Conservation (phyloP, 2,329 filamentous ascomycete species). For the Neonectria punicea region DNA sequence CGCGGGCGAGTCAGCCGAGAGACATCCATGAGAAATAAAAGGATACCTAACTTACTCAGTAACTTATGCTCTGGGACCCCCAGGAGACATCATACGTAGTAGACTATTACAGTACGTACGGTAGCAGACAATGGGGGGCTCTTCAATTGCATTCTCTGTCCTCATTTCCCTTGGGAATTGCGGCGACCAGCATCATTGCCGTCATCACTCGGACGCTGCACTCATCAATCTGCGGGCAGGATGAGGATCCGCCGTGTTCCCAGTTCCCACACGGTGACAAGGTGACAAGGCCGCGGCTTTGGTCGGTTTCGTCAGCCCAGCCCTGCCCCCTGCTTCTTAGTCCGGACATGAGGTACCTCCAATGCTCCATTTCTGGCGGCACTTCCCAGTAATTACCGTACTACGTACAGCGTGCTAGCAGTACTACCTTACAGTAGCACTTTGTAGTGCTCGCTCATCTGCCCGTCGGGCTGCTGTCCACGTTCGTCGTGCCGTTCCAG, state of each 20-base stretch:
- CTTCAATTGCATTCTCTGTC: not conserved
- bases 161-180: constrained; percentile 1
- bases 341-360: not conserved
- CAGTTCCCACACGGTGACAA: not conserved
- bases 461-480: not conserved
- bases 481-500: not conserved
- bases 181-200: constrained; percentile 3
- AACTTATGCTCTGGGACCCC: not conserved
- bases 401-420: too few species aligned
- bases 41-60: too few species aligned
- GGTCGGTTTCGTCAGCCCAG: constrained; percentile 7
- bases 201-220: not conserved
- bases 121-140: not conserved
- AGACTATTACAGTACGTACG: not conserved
- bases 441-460: not conserved
- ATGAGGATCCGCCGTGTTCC: constrained; percentile 6
- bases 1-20: not conserved
- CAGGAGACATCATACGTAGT: not conserved
- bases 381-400: not conserved
- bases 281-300: not conserved
- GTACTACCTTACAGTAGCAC: too few species aligned
- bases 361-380: not conserved
- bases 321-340: not conserved
- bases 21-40: not conserved
- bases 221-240: constrained; percentile 8